Percentiles rank a stretch among this genome's conserved stretches.
These are phyloP conservation scores for Debaryomycetaceae sp. DNA, from an alignment of 1,139 yeast genomes.

Conservation along the genomic window DNA sequence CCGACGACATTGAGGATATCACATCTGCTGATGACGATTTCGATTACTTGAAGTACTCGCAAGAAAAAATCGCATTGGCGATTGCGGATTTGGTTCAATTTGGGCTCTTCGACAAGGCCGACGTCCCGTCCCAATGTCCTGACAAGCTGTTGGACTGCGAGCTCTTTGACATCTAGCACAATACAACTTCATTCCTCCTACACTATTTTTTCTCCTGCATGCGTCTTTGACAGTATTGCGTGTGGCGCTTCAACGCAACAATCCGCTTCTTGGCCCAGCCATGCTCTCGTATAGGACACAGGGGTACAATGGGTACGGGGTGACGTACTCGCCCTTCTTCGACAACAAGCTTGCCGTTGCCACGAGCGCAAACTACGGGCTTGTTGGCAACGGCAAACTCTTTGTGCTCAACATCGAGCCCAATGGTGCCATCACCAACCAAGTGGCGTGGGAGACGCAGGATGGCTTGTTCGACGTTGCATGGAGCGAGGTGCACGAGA, in stretches of 20 bases:
- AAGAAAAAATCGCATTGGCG: conserved; percentile 67
- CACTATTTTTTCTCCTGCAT: neutral
- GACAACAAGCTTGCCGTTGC: conserved; percentile 90
- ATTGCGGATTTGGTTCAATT: conserved; percentile 71
- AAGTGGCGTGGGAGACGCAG: conserved; percentile 76
- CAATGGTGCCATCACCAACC: conserved; percentile 55
- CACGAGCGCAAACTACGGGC: conserved; percentile 86
- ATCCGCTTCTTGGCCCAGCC: neutral
- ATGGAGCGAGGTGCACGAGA: conserved; percentile 90
- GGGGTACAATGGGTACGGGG: conserved; percentile 85
- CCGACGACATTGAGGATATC: conserved; percentile 27
- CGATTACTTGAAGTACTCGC: conserved; percentile 71
- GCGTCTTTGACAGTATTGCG: neutral
- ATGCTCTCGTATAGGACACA: conserved; percentile 76
- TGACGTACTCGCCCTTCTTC: conserved; percentile 86
- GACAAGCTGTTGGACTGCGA: conserved; percentile 34
- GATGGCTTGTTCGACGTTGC: conserved; percentile 86
- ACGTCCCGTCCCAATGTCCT: no score
- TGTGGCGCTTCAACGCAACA: no score
- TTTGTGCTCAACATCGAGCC: conserved; percentile 64
- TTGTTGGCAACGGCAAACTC: conserved; percentile 89
- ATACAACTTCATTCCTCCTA: conserved; percentile 1
- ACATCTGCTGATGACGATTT: conserved; percentile 62
- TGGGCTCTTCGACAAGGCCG: conserved; percentile 44
- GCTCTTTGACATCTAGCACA: conserved; percentile 20